Evolutionary conservation across 78 protist species (phyloP).

Genomic region (Bodo saltans): DNA sequence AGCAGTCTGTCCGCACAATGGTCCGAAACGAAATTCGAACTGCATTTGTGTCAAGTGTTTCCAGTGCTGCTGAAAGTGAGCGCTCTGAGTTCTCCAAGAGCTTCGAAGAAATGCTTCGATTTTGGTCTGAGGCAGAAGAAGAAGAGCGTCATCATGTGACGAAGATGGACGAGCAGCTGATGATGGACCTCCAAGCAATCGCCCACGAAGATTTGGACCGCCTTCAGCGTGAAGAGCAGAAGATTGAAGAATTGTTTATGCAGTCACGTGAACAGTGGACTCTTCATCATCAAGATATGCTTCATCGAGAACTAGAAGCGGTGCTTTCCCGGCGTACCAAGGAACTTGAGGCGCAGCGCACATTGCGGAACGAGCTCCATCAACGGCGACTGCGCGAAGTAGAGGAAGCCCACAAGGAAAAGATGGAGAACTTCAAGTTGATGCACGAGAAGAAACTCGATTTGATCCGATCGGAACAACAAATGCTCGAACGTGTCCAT

Average conservation of each 20-base stretch:
- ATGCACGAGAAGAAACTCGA: not conserved
- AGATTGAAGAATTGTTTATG: not conserved
- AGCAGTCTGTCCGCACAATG: not conserved
- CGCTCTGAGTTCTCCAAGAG: not conserved
- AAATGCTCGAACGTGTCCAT: not conserved
- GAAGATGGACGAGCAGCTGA: not conserved
- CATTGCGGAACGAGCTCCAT: not conserved
- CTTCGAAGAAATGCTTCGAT: not conserved
- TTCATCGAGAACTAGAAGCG: not conserved
- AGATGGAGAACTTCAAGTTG: not conserved
- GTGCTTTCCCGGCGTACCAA: not conserved
- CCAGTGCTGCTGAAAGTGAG: not conserved
- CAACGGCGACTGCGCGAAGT: too few species aligned
- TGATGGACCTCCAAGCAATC: not conserved
- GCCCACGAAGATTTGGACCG: not conserved
- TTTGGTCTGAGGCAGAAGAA: not conserved
- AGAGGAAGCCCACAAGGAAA: not conserved
- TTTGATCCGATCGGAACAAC: not conserved
- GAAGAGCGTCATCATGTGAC: not conserved
- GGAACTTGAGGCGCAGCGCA: not conserved
- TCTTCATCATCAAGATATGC: not conserved
- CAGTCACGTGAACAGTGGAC: not conserved
- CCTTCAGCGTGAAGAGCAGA: not conserved
- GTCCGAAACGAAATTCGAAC: not conserved
- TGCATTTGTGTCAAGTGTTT: not conserved